A percentile compares a stretch with the other conserved stretches of the same genome.
phyloP scores from a whole-genome alignment of 306 rosid species.

The Vigna mungo region DNA sequence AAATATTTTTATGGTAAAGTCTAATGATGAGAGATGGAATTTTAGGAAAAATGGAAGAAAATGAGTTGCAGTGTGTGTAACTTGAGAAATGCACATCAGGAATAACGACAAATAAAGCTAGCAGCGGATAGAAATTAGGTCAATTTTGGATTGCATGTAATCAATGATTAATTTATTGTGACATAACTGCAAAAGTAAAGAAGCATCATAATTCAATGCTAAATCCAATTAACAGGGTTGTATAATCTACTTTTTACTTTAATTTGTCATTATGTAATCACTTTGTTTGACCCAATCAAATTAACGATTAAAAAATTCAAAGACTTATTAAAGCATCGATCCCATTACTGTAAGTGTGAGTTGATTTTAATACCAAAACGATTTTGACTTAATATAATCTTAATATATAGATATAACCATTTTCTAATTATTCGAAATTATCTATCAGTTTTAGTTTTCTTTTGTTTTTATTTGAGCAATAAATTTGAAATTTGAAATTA shows the following conservation, averaged over 20 bases:
- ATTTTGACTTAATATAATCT: neutral
- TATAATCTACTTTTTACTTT: slow-evolving; percentile 29
- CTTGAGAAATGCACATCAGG: slow-evolving; percentile 27
- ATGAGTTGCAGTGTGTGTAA: too few relatives aligned
- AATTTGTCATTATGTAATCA: slow-evolving; percentile 42
- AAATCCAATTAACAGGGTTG: slow-evolving; percentile 16
- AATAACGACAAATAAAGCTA: slow-evolving; percentile 28
- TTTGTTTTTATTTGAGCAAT: neutral
- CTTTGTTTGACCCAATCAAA: slow-evolving; percentile 33
- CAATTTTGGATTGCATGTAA: slow-evolving; percentile 22
- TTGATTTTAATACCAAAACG: neutral
- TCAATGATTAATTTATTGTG: slow-evolving; percentile 27
- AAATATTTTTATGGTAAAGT: neutral
- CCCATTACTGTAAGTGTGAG: neutral
- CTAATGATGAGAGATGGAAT: neutral
- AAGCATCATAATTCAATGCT: slow-evolving; percentile 31
- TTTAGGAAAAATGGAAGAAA: too few relatives aligned
- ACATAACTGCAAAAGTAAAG: slow-evolving; percentile 24
- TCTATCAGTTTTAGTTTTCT: neutral
- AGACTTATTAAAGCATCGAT: slow-evolving; percentile 2
- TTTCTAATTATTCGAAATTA: neutral
- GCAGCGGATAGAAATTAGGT: neutral
- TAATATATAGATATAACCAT: too few relatives aligned
- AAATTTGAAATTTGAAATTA: slow-evolving; percentile 12
- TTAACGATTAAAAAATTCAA: slow-evolving; percentile 8